phyloP scores from a whole-genome alignment of 2,329 filamentous ascomycete genomes.

The Pseudogymnoascus sp. region DNA sequence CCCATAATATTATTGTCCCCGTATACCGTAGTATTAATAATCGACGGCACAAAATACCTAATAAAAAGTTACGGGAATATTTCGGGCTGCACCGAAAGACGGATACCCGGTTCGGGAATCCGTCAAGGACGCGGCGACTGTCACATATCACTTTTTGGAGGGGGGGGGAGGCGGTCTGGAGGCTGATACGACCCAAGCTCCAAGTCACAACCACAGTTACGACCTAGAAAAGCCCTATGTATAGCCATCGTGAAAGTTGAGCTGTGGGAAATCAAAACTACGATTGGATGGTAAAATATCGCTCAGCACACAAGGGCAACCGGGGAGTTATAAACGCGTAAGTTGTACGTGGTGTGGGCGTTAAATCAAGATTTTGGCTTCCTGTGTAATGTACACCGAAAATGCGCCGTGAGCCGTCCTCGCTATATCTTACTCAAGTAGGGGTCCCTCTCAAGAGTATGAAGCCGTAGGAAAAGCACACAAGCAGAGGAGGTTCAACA shows the following conservation, averaged over 20 bases:
- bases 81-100: neutral
- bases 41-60: neutral
- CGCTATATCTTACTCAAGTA: neutral
- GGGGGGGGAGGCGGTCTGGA: neutral
- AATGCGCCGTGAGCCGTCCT: neutral
- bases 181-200: neutral
- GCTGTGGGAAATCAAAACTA: neutral
- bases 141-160: neutral
- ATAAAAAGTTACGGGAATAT: neutral
- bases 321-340: neutral
- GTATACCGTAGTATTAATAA: neutral
- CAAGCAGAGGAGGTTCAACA: neutral
- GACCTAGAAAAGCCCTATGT: neutral
- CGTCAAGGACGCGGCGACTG: neutral
- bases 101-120: neutral
- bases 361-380: neutral
- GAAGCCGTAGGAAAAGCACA: neutral
- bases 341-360: neutral
- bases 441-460: neutral
- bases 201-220: neutral
- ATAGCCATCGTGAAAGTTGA: neutral
- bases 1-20: neutral
- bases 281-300: constrained; percentile 1
- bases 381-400: neutral
- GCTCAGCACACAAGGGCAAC: neutral